Base-by-base conservation (phyloP, 495 filamentous ascomycete genomes). In the Clohesyomyces aquaticus region DNA sequence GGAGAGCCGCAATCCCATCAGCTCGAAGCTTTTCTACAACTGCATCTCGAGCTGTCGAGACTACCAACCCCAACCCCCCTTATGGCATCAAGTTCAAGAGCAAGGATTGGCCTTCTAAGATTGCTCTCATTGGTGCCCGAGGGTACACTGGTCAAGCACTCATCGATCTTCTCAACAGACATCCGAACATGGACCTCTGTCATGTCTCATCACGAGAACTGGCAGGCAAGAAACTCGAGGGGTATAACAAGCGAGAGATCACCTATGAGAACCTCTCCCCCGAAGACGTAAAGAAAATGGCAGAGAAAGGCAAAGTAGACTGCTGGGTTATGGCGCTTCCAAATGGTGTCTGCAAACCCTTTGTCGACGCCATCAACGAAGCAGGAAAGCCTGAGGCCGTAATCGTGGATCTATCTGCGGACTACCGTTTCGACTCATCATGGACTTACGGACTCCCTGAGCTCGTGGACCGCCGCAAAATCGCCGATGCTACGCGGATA, bases 311-410 rank as follows among this genome's bases (percentile, higher is more conserved):
- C n/a, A 88, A 94, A 55, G 90, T 98, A 55, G 94, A 98, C 79
- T 95, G 91, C 78, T 98, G 92, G 91, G 91, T 98, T 32, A 96
- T 98, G 91, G 94, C 94, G 38, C 83, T 98, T 26, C 94, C 94
- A 12, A 98, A 98, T 71, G 94, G 94, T 51, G 91, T 98, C 59
- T 96, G 92, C 82, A 91, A 93, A 78, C 94, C 94, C 1, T 98
- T 89, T 70, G 91, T 98, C 14, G 92, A 98, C 65, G 93, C 94
- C 26, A 85, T 98, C 48, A 83, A 93, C 71, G 85, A 89, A 74
- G 85, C 83, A 35, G 82, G 84, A 53, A 80, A 82, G 61, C 81
- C 86, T 61, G 87, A 88, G 67, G 91, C 88, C 66, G 80, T 97
- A 29, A 91, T 98, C 68, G 81, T 98, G 57, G 94, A 98, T 76